Conservation (phyloP, 257 asterid species). For the Perilla frutescens region DNA sequence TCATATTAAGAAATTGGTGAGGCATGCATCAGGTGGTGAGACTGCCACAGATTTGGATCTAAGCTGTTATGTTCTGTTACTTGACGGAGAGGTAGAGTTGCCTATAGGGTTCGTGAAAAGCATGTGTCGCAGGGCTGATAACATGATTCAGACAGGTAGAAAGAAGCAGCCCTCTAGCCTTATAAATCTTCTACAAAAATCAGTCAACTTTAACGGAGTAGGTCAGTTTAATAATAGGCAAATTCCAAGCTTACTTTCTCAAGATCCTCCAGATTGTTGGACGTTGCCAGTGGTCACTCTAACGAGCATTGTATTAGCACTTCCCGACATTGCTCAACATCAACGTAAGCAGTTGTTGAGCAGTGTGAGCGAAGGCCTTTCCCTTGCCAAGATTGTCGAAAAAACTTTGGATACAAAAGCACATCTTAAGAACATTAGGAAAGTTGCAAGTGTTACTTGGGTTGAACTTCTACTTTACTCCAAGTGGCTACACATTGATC, state of each 20-base stretch:
- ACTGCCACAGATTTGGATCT: background rate
- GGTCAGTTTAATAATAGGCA: constrained; percentile 19
- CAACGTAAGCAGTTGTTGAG: constrained; percentile 8
- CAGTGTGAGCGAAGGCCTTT: background rate
- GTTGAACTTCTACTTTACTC: constrained; percentile 22
- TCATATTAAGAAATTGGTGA: background rate
- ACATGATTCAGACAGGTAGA: constrained; percentile 28
- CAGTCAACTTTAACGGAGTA: constrained; percentile 23
- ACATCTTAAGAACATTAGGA: constrained; percentile 20
- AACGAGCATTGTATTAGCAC: constrained; percentile 30
- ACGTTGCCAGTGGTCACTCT: constrained; percentile 41
- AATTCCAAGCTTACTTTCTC: constrained; percentile 29
- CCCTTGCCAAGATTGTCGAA: background rate
- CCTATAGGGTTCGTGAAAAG: background rate
- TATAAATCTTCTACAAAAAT: constrained; percentile 14
- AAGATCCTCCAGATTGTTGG: constrained; percentile 42
- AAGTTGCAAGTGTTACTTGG: constrained; percentile 39
- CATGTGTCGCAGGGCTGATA: constrained; percentile 26
- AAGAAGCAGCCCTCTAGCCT: constrained; percentile 26
- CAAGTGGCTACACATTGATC: constrained; percentile 34
- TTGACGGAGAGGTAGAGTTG: constrained; percentile 5
- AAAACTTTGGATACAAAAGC: constrained; percentile 15
- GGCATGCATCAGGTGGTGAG: background rate
- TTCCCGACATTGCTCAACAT: background rate
- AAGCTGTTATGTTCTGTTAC: background rate